Evolutionary conservation across 352 stramenopile genomes (phyloP).

Genomic region (Phytophthora ramorum): DNA sequence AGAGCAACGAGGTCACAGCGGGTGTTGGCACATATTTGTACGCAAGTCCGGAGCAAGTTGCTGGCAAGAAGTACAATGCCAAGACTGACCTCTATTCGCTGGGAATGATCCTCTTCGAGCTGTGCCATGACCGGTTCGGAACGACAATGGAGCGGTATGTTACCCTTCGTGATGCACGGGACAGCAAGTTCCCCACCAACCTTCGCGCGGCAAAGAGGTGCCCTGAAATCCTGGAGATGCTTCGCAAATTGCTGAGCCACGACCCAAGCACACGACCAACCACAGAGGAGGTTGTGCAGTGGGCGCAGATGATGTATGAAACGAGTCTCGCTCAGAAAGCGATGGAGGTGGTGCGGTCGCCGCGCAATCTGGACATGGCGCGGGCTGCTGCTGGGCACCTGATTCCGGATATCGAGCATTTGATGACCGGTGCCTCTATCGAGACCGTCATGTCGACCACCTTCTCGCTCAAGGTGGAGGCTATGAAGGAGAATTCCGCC

Average conservation of each 20-base stretch:
- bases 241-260: conserved; percentile 62
- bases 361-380: conserved; percentile 41
- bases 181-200: conserved; percentile 67
- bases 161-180: conserved; percentile 74
- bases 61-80: conserved; percentile 91
- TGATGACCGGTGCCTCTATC: conserved; percentile 28
- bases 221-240: conserved; percentile 76
- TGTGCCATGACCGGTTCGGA: conserved; percentile 88
- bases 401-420: conserved; percentile 40
- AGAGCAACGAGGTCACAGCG: conserved; percentile 85
- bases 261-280: conserved; percentile 62
- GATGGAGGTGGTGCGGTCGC: conserved; percentile 61
- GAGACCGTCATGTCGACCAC: conserved; percentile 31
- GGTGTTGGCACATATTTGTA: conserved; percentile 93
- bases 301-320: conserved; percentile 83
- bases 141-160: conserved; percentile 92
- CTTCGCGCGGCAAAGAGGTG: conserved; percentile 61
- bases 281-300: conserved; percentile 74
- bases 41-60: conserved; percentile 90
- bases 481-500: conserved; percentile 50
- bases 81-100: conserved; percentile 93
- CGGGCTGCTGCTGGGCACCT: conserved; percentile 20
- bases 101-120: conserved; percentile 93
- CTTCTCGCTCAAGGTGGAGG: conserved; percentile 78
- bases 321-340: conserved; percentile 60